Base-by-base conservation (phyloP, 306 rosid species). In the Parietaria judaica region DNA sequence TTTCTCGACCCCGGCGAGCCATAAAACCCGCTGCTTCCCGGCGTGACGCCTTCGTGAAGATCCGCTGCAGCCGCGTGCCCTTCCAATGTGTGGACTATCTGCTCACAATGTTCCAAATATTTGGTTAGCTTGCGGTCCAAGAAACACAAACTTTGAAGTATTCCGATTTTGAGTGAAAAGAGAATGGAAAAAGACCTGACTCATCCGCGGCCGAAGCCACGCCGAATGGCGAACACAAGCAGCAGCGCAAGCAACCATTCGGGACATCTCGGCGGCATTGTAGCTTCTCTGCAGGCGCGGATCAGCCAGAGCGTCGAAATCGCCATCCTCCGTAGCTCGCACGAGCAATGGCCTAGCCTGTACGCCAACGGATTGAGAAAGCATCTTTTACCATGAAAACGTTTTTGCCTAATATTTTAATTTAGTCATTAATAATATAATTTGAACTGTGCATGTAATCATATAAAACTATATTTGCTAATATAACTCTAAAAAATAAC, bases 71-170 rank as follows among this genome's bases (percentile, higher is more conserved):
- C 77, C 69, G 80, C 44, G 49, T 66, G 58, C 63, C 85, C 83
- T 70, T 80, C 85, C 68, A 83, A 70, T 23, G 81, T 73, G n/a
- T 78, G 77, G 68, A 64, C 85, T 39, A 77, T 62, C 83, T 77
- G 76, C 66, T 56, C 11, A 35, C 35, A 53, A 73, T 3, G 56
- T 14, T 11, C 51, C 35, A 41, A 58, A 63, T 17, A 43, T 36
- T 52, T 11, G 16, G 13, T 68, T 36, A 36, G 49, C 45, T 41
- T 41, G 45, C 45, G 45, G 45, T 8, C 45, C 45, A 49, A n/a
- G 53, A 49, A 0, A 49, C 15, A 49, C 13, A n/a, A 5, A n/a
- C 10, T 49, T 49, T 49, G 5, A 9, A 7, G 14, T 49, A n/a
- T 10, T 5, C 14, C 1, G 8, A 49, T 41, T 41, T 41, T 41